Percentiles rank a stretch among this genome's conserved stretches.
phyloP scores from a whole-genome alignment of 2,329 filamentous ascomycete genomes.

The Ascochyta pisi region DNA sequence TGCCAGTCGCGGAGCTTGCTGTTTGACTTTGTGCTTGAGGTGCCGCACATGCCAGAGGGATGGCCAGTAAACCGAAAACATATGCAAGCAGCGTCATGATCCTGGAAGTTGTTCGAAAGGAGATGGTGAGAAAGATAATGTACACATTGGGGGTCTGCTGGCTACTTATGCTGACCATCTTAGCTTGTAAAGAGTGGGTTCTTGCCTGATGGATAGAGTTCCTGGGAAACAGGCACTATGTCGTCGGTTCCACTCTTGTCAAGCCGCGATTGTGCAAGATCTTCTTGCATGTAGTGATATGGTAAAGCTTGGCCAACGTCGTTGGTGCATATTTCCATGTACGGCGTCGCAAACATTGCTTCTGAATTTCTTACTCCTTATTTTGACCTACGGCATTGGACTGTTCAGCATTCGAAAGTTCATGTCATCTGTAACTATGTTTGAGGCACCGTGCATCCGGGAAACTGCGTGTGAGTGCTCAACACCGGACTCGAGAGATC shows the following conservation, averaged over 20 bases:
- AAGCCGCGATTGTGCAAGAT: neutral
- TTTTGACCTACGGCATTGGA: too few relatives aligned
- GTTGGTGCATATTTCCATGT: neutral
- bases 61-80: neutral
- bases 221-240: neutral
- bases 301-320: conserved; percentile 7
- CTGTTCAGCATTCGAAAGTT: too few relatives aligned
- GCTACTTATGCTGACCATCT: neutral
- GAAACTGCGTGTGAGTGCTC: neutral
- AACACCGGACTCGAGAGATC: neutral
- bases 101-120: too few relatives aligned
- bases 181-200: neutral
- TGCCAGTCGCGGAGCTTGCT: neutral
- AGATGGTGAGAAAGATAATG: neutral
- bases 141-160: too few relatives aligned
- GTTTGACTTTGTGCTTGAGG: conserved; percentile 7
- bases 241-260: neutral
- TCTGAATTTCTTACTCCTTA: neutral
- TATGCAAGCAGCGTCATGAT: neutral
- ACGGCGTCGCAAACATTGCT: too few relatives aligned
- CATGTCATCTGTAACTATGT: too few relatives aligned
- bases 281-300: conserved; percentile 1
- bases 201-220: neutral
- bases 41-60: conserved; percentile 1
- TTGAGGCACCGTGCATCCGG: neutral